Conservation (phyloP, 139 green algal species). For the Chlamydomonas sphaeroides region DNA sequence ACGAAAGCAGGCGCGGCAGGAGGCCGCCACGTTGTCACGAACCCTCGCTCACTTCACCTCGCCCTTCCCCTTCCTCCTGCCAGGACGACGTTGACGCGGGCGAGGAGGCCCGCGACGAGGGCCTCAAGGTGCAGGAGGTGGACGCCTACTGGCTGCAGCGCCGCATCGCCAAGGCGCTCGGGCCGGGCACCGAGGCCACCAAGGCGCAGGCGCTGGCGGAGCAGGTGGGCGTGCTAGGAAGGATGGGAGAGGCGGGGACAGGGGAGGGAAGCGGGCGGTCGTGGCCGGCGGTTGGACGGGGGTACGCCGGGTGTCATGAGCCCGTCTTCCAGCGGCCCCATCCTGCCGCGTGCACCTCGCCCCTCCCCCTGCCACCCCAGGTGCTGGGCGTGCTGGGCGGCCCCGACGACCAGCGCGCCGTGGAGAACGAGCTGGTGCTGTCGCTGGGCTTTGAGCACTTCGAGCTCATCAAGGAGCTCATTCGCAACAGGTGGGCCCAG, state of each 20-base stretch:
- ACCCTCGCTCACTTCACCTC: too few relatives aligned
- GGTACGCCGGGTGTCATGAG: too few relatives aligned
- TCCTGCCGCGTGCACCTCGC: background rate
- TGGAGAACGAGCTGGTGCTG: conserved; percentile 93
- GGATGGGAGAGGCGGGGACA: too few relatives aligned
- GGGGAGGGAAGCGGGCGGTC: too few relatives aligned
- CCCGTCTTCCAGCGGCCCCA: too few relatives aligned
- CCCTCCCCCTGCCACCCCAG: conserved; percentile 5
- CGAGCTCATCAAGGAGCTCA: conserved; percentile 95
- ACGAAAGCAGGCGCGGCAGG: too few relatives aligned
- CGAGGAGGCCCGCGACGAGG: conserved; percentile 52
- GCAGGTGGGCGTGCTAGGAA: conserved; percentile 70
- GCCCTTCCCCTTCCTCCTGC: background rate
- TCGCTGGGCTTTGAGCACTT: conserved; percentile 97
- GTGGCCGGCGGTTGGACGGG: too few relatives aligned
- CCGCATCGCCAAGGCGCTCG: conserved; percentile 77
- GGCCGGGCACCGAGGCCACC: conserved; percentile 73
- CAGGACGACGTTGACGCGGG: conserved; percentile 52
- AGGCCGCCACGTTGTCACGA: too few relatives aligned
- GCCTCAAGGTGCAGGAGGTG: conserved; percentile 80
- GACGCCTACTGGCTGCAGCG: conserved; percentile 99
- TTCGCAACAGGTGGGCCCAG: conserved; percentile 82
- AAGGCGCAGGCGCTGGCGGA: conserved; percentile 81
- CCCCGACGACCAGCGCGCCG: conserved; percentile 63
- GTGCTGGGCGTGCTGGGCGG: conserved; percentile 46